Base-by-base conservation (phyloP, 116 monocot species). In the Papilionanthe hybrid region DNA sequence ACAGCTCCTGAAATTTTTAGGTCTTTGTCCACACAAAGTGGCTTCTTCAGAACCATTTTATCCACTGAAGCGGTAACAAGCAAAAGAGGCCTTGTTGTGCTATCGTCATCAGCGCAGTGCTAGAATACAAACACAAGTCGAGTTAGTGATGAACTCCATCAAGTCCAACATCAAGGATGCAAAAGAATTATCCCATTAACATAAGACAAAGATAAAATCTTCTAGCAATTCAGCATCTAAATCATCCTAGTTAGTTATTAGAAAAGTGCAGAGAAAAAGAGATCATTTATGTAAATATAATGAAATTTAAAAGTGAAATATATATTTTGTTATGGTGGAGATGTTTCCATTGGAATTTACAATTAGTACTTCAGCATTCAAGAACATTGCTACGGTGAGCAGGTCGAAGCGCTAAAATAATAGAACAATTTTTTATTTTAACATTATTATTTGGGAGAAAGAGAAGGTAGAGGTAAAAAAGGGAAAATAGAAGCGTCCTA, bases 41-140 rank as follows among this genome's bases (percentile, higher is more conserved):
- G 92, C 82, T 92, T 94, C 82, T 92, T 97, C 25, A 97, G 79
- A 55, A 91, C 89, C 83, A 97, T 97, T 87, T 91, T 97, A 79
- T 97, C 97, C 15, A 92, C 97, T 29, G 88, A 94, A 60, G 97
- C 97, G 57, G 97, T 97, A 60, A 97, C 94, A 72, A 97, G 49
- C 55, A 97, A 69, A 7, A 97, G 88, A 17, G 97, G 94, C 80
- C 94, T 94, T 77, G 94, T 97, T 29, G 89, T 97, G 89, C 88
- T 89, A 85, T 97, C 97, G 77, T 97, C 89, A 76, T 97, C 90
- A 77, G 94, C 91, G 49, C 97, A 97, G 55, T 97, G 97, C 97
- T 97, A 82, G 37, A 28, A 80, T 19, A 63, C 7, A 83, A 80
- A 43, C 15, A 32, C 0, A 69, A 22, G 30, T 57, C 13, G 75